Evolutionary conservation across 306 rosid species (phyloP).

Genomic region (Pterocarpus macrocarpus): DNA sequence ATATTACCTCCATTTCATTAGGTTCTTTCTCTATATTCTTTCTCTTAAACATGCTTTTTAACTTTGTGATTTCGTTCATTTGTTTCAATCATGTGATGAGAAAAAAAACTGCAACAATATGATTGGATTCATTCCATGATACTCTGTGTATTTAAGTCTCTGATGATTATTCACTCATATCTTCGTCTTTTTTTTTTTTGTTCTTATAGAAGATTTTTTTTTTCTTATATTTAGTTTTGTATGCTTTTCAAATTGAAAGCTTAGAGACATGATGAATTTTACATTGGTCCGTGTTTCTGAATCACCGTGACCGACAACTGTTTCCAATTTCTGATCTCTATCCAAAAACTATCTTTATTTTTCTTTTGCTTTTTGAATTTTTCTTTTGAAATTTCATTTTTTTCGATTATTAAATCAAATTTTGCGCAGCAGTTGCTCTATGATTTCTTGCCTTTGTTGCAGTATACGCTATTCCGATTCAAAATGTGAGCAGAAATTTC

Average conservation of each 20-base stretch:
- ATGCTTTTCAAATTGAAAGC: not conserved
- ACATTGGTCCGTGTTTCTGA: constrained; percentile 88
- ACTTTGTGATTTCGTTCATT: not conserved
- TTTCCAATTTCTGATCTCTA: constrained; percentile 70
- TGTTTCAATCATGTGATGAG: constrained; percentile 66
- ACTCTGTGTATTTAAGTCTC: constrained; percentile 86
- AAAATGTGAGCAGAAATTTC: constrained; percentile 45
- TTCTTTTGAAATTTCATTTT: too few relatives aligned
- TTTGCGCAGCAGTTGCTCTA: constrained; percentile 46
- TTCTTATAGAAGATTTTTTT: accelerated
- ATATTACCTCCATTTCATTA: not conserved
- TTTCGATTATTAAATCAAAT: not conserved
- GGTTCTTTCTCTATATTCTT: not conserved
- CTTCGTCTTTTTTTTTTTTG: too few relatives aligned
- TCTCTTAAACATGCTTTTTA: not conserved
- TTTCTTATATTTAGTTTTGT: not conserved
- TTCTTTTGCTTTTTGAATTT: accelerated
- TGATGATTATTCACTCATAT: constrained; percentile 57
- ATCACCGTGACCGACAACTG: constrained; percentile 65
- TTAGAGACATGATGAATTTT: constrained; percentile 67
- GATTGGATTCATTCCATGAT: constrained; percentile 80
- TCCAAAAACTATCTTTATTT: not conserved
- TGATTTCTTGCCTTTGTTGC: constrained; percentile 73
- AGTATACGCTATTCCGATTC: constrained; percentile 86
- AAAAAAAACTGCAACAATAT: constrained; percentile 84